Evolutionary conservation across 2,329 filamentous ascomycete genomes (phyloP), one percentile per base, ranked within the genome.

Genomic region (Cordyceps pruinosa): DNA sequence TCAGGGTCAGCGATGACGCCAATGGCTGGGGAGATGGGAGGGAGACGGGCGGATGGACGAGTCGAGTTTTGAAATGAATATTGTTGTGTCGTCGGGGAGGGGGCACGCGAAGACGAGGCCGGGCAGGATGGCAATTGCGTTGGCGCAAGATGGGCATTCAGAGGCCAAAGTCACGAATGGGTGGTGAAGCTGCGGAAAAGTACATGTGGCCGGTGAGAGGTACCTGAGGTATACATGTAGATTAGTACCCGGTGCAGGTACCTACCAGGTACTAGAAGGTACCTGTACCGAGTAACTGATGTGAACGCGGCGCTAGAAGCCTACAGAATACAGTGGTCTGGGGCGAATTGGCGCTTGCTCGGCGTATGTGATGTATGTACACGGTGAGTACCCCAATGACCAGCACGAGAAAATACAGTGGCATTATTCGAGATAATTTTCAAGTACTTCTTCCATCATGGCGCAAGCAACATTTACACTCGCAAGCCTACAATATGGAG

Each of bases 1-100:
- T 63, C 63, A 62, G 64, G 64, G 62, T 71, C 70, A 72, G 69
- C 68, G 65, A 70, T 71, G 68, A 71, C 69, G 69, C 63, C 68
- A 67, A 68, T 66, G 65, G 66, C 66, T 62, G 56, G 10, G 39
- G 7, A 12, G 50, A 30, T n/a, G 17, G 17, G 28, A 10, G 19
- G 19, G 28, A 34, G 28, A n/a, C 30, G 28, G 28, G 0, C n/a
- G 5, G 12, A 48, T 8, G 4, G 28, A 34, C 30, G 19, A 48
- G n/a, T 23, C 9, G 19, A 21, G n/a, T 30, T 51, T 51, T 4
- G 2, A 17, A 28, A 28, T 28, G 5, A 15, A 41, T 28, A 35
- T 50, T 17, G 13, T 17, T 19, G 28, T 51, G 4, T 17, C 25
- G 30, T 51, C 26, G 15, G 25, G 26, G 9, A 12, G 10, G 23